Conservation (phyloP, 2,329 filamentous ascomycete genomes). For the Bipolaris bicolor region DNA sequence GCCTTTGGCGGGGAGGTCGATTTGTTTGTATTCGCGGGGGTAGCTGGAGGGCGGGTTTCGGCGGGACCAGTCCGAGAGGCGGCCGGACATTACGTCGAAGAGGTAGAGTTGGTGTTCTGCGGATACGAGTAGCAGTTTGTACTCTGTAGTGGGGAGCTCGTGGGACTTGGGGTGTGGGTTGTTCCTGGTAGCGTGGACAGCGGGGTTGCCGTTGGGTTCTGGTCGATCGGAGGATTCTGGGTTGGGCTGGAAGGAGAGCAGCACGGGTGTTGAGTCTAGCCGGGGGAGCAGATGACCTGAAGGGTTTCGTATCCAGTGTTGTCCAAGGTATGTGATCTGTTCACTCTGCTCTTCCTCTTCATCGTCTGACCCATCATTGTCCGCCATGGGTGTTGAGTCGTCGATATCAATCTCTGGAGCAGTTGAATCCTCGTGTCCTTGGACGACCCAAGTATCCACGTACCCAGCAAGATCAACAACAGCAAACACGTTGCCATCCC, state of each 20-base stretch:
- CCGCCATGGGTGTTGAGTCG: constrained; percentile 38
- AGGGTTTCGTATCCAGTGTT: constrained; percentile 78
- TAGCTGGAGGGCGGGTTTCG: constrained; percentile 78
- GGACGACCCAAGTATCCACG: constrained; percentile 83
- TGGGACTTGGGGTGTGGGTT: constrained; percentile 63
- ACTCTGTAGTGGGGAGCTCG: constrained; percentile 60
- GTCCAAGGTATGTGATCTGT: constrained; percentile 60
- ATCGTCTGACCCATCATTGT: constrained; percentile 47
- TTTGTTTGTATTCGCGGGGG: constrained; percentile 73
- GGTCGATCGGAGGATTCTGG: constrained; percentile 24
- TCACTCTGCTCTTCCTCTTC: constrained; percentile 58
- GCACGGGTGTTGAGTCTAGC: constrained; percentile 53
- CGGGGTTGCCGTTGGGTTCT: constrained; percentile 54
- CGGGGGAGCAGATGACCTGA: constrained; percentile 59
- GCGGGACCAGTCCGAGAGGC: constrained; percentile 82
- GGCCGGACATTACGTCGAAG: constrained; percentile 78
- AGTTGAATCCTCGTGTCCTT: constrained; percentile 60
- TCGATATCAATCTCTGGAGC: constrained; percentile 50
- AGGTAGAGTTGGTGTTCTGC: constrained; percentile 73
- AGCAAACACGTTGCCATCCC: constrained; percentile 79
- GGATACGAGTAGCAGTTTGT: constrained; percentile 66
- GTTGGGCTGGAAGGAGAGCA: constrained; percentile 55
- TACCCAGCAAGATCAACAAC: constrained; percentile 82
- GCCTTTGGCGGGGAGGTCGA: constrained; percentile 82
- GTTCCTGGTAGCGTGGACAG: constrained; percentile 57